Base-by-base conservation (phyloP, 2,329 filamentous ascomycete species). In the Monosporascus ibericus region DNA sequence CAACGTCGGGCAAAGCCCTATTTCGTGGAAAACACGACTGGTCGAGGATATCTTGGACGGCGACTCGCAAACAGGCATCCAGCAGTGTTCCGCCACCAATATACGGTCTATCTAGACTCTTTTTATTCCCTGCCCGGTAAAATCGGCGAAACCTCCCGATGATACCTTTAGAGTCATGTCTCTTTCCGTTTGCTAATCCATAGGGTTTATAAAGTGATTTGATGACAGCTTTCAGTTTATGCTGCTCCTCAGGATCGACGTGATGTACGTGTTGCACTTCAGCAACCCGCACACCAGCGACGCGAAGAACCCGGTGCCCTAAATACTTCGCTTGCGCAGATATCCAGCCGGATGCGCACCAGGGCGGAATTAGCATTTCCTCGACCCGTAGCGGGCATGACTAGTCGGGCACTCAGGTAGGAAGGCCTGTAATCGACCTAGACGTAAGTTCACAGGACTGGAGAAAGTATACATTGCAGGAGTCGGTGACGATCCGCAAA, bases 291-390 rank as follows among this genome's bases (percentile, higher is more conserved):
- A 46, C 20, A 5, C 42, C 42, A 17, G 42, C 17, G 17, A 46
- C 1, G 24, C 42, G 42, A 25, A 46, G 42, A 6, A 46, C 42
- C 8, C 22, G 8, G 2, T 27, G 15, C 2, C 42, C 42, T 25
- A 46, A 1, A 46, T 17, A 46, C 42, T 46, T 46, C n/a, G 42
- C 42, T 27, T 25, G 20, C 11, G 42, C 22, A 15, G 42, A 46
- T 17, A 46, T 27, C 42, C 42, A 46, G 42, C 22, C 24, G n/a
- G 11, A 46, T 6, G 42, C 42, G 6, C 42, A 30, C 42, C 42
- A 46, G 22, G 3, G 3, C 5, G 22, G 15, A 17, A 0, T 1
- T 46, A n/a, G 2, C 2, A 0, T 0, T 3, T 1, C 1, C 4
- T 30, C 3, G 24, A 2, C 17, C 7, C 30, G 22, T n/a, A 27